A percentile compares a stretch with the other conserved stretches of the same genome.
These are phyloP conservation scores for Exophiala dermatitidis DNA, from an alignment of 2,329 filamentous ascomycete genomes.

Conservation along the genomic window DNA sequence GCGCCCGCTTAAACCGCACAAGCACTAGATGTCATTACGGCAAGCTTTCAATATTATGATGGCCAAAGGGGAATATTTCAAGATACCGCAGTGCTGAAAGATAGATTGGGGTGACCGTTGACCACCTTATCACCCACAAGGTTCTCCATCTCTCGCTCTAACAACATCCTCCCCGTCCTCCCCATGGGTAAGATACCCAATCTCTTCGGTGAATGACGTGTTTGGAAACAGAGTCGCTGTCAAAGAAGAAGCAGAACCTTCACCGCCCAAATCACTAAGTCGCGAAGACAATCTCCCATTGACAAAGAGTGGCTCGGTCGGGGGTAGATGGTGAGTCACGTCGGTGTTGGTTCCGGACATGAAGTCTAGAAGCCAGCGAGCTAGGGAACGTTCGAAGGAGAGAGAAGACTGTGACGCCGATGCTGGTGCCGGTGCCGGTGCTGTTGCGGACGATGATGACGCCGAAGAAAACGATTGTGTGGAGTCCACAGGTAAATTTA, in stretches of 20 bases:
- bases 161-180: not conserved
- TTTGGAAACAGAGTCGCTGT: not conserved
- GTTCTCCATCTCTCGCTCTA: not conserved
- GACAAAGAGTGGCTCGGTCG: not conserved
- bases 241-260: not conserved
- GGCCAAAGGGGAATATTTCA: not conserved
- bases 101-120: not conserved
- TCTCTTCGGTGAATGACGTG: conserved; percentile 1
- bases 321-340: not conserved
- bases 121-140: not conserved
- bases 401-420: not conserved
- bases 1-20: no score
- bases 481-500: no score
- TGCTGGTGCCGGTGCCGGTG: no score
- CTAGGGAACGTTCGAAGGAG: conserved; percentile 5
- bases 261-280: no score
- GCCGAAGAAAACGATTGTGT: no score
- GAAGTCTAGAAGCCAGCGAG: conserved; percentile 13
- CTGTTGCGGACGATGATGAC: no score
- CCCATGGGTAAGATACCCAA: conserved; percentile 1
- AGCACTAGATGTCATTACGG: no score
- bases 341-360: conserved; percentile 14
- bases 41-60: not conserved
- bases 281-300: conserved; percentile 1
- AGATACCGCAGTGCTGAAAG: not conserved